Conservation (phyloP, 2,329 filamentous ascomycete genomes). For the Ascochyta koolunga region DNA sequence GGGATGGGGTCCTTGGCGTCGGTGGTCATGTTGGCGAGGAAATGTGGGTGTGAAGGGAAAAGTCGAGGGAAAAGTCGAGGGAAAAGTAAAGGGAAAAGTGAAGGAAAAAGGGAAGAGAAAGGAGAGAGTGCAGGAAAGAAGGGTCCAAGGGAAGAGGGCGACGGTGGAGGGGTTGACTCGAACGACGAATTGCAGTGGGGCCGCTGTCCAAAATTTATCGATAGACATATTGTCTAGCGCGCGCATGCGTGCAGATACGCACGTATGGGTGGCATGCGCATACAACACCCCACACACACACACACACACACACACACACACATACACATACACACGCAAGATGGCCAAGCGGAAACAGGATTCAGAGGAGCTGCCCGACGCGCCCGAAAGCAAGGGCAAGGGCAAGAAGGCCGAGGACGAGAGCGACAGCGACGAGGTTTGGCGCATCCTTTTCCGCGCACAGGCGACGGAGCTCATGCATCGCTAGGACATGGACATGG, state of each 20-base stretch:
- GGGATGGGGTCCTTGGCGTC: slow-evolving; percentile 50
- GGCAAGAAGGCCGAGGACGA: slow-evolving; percentile 40
- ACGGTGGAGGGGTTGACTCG: slow-evolving; percentile 23
- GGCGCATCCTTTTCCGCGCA: slow-evolving; percentile 14
- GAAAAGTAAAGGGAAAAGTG: slow-evolving; percentile 12
- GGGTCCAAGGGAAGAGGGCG: slow-evolving; percentile 3
- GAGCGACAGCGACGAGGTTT: slow-evolving; percentile 48
- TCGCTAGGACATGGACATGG: slow-evolving; percentile 80
- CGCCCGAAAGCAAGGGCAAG: slow-evolving; percentile 35
- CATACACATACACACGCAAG: slow-evolving; percentile 18
- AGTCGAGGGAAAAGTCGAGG: slow-evolving; percentile 3
- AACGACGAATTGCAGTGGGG: background rate
- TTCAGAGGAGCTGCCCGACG: slow-evolving; percentile 45
- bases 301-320: slow-evolving; percentile 10
- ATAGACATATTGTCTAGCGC: slow-evolving; percentile 13
- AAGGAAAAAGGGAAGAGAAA: slow-evolving; percentile 10
- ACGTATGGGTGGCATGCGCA: background rate
- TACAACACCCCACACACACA: slow-evolving; percentile 14
- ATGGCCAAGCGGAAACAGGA: slow-evolving; percentile 49
- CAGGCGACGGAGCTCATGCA: slow-evolving; percentile 18
- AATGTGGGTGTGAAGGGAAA: slow-evolving; percentile 14
- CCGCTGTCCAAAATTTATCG: slow-evolving; percentile 7
- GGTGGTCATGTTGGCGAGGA: slow-evolving; percentile 43
- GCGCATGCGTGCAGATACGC: slow-evolving; percentile 1
- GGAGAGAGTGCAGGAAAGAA: slow-evolving; percentile 2